A percentile compares a stretch with the other conserved stretches of the same genome.
Conservation (phyloP, 306 rosid species). For the Castanea mollissima region DNA sequence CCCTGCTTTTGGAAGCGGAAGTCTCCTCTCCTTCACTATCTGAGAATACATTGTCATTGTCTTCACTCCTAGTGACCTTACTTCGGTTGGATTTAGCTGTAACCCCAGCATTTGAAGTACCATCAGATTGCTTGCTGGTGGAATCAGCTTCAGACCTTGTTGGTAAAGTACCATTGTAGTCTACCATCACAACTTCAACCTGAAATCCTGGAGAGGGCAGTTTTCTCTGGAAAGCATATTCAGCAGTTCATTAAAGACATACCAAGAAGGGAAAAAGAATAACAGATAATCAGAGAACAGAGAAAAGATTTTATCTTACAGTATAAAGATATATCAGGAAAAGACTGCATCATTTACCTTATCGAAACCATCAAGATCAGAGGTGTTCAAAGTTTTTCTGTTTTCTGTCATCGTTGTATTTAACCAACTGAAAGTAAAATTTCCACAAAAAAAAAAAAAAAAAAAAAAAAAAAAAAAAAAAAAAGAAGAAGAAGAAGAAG, state of each 20-base stretch:
- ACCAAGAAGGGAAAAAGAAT: not conserved
- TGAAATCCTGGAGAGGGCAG: constrained; percentile 83
- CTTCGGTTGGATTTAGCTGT: constrained; percentile 34
- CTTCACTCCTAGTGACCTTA: constrained; percentile 40
- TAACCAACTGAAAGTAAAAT: constrained; percentile 66
- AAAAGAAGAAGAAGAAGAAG: too few relatives aligned
- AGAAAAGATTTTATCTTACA: constrained; percentile 2
- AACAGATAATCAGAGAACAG: not conserved
- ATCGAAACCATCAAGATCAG: constrained; percentile 86
- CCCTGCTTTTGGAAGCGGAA: constrained; percentile 22
- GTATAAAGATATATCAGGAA: constrained; percentile 2
- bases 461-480: too few relatives aligned
- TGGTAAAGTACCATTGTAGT: constrained; percentile 55
- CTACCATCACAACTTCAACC: constrained; percentile 85
- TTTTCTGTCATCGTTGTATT: constrained; percentile 79
- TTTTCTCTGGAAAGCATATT: constrained; percentile 60
- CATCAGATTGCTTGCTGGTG: constrained; percentile 41
- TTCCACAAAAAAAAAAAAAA: not conserved
- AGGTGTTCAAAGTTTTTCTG: constrained; percentile 45
- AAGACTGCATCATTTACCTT: constrained; percentile 48
- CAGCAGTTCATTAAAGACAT: constrained; percentile 11
- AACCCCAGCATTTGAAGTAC: constrained; percentile 30
- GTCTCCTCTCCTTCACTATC: constrained; percentile 82
- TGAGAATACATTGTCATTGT: constrained; percentile 76
- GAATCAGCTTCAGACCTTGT: constrained; percentile 40